Percentiles rank a stretch among this genome's conserved stretches.
Conservation (phyloP, 768 basidiomycete species). For the Phlebiopsis gigantea region DNA sequence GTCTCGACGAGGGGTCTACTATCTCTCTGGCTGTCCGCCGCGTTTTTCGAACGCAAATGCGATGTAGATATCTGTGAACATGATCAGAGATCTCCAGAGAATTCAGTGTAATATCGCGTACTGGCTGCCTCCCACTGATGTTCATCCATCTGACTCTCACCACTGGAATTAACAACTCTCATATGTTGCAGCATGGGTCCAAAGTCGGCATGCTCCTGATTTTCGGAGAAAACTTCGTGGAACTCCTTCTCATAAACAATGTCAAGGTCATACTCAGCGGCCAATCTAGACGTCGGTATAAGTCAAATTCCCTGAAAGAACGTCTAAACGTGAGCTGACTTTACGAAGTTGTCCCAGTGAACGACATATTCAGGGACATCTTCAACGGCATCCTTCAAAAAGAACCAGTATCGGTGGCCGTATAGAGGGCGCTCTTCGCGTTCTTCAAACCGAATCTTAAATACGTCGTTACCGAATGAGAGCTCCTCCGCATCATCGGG, state of each 20-base stretch:
- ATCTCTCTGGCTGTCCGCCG: neutral
- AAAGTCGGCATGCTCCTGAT: conserved; percentile 76
- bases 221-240: conserved; percentile 81
- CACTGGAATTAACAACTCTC: conserved; percentile 84
- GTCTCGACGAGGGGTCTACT: neutral
- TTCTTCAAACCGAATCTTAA: conserved; percentile 81
- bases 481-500: conserved; percentile 64
- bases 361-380: conserved; percentile 97
- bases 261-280: conserved; percentile 71
- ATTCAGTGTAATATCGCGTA: conserved; percentile 34
- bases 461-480: conserved; percentile 87
- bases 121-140: conserved; percentile 99
- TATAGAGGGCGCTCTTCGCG: conserved; percentile 58
- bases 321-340: conserved; percentile 41
- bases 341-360: conserved; percentile 88
- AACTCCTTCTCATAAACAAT: conserved; percentile 84
- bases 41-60: conserved; percentile 87
- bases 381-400: conserved; percentile 90
- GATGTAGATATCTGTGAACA: conserved; percentile 75
- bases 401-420: conserved; percentile 94
- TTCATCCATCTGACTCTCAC: conserved; percentile 89
- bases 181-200: conserved; percentile 80
- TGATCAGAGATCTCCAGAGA: conserved; percentile 5
- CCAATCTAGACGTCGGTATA: conserved; percentile 52
- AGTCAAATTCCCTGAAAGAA: neutral